These are phyloP conservation scores for Glycine tomentella DNA, from an alignment of 306 rosid species.

Conservation along the genomic window DNA sequence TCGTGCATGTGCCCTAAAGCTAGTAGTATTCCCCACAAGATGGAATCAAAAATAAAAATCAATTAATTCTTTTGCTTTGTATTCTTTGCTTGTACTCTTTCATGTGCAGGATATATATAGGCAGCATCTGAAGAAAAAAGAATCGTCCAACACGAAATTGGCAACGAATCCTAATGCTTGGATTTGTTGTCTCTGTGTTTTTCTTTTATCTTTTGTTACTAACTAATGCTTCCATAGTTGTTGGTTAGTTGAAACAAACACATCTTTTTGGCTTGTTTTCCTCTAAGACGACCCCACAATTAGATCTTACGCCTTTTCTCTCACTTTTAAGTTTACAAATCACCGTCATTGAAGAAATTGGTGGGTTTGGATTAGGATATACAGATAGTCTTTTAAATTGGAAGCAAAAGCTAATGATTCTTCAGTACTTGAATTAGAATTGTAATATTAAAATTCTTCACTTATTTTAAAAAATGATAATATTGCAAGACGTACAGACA, in stretches of 20 bases:
- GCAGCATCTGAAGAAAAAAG: background rate
- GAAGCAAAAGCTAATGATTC: constrained; percentile 32
- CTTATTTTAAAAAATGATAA: too few species aligned
- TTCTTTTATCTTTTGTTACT: constrained; percentile 9
- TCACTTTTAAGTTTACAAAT: constrained; percentile 33
- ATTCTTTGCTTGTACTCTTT: constrained; percentile 50
- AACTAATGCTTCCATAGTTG: constrained; percentile 37
- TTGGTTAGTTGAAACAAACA: constrained; percentile 48
- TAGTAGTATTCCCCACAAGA: constrained; percentile 1
- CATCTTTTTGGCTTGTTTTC: constrained; percentile 36
- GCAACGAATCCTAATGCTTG: background rate
- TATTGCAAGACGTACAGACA: too few species aligned
- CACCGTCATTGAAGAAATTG: constrained; percentile 29
- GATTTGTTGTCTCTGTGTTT: background rate
- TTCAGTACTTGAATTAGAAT: background rate
- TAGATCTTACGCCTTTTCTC: constrained; percentile 28
- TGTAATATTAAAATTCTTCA: too few species aligned
- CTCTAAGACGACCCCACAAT: constrained; percentile 24
- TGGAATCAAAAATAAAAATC: background rate
- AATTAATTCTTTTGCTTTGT: constrained; percentile 27
- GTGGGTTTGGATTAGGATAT: constrained; percentile 28
- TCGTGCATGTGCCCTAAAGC: constrained; percentile 41
- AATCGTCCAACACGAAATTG: background rate
- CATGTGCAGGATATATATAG: background rate
- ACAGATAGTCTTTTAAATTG: constrained; percentile 26